Conservation (phyloP, 306 rosid species). For the Cicer chorassanicum region DNA sequence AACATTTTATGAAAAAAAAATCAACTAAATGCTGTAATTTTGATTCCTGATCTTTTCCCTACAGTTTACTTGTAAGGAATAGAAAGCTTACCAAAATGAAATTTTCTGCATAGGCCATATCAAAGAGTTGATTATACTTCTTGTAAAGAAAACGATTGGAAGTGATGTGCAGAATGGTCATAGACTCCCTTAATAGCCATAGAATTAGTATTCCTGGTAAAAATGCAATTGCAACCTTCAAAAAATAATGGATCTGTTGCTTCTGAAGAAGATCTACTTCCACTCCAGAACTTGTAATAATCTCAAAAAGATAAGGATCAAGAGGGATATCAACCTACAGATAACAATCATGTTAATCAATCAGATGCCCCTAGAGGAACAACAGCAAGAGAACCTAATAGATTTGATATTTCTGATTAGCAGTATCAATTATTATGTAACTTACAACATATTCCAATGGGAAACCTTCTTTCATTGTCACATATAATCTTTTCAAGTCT, state of each 20-base stretch:
- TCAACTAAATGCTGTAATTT: conserved; percentile 26
- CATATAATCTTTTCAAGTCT: conserved; percentile 81
- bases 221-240: conserved; percentile 81
- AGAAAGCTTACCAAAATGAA: conserved; percentile 75
- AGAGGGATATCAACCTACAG: conserved; percentile 93
- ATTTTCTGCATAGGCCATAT: conserved; percentile 92
- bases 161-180: conserved; percentile 72
- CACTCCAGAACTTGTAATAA: conserved; percentile 83
- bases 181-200: conserved; percentile 83
- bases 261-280: conserved; percentile 95
- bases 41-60: conserved; percentile 15
- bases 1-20: background rate
- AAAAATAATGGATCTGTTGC: conserved; percentile 81
- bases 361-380: conserved; percentile 21
- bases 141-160: conserved; percentile 82
- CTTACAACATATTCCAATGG: conserved; percentile 91
- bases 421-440: conserved; percentile 43
- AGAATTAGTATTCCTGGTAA: conserved; percentile 87
- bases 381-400: conserved; percentile 31
- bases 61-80: conserved; percentile 4
- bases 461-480: conserved; percentile 96
- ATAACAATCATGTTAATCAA: conserved; percentile 43
- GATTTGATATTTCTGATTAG: conserved; percentile 43
- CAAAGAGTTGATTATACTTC: conserved; percentile 87
- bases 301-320: conserved; percentile 91